Evolutionary conservation across 139 green algal genomes (phyloP).

Genomic region (Micromonas pusilla): DNA sequence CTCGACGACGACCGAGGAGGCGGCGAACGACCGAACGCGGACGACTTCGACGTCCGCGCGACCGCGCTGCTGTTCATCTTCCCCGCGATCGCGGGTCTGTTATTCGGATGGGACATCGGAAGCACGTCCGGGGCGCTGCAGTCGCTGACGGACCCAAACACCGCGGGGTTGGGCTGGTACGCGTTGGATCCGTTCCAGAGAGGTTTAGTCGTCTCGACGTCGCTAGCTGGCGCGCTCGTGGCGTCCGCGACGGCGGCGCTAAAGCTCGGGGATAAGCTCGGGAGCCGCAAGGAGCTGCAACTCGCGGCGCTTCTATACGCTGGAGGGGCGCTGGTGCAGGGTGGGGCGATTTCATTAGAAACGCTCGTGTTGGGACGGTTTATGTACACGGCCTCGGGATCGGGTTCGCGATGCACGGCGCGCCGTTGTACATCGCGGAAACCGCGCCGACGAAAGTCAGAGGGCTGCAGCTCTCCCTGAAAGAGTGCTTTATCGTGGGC

Average conservation of each 20-base stretch:
- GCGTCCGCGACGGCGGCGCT: constrained; percentile 59
- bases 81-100: constrained; percentile 41
- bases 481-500: constrained; percentile 76
- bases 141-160: background rate
- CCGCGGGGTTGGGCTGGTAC: background rate
- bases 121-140: constrained; percentile 68
- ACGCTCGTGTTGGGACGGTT: constrained; percentile 53
- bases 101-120: constrained; percentile 78
- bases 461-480: constrained; percentile 69
- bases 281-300: constrained; percentile 67
- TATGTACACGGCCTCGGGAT: constrained; percentile 83
- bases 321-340: constrained; percentile 36
- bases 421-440: constrained; percentile 88
- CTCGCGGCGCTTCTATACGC: constrained; percentile 62
- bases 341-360: constrained; percentile 34
- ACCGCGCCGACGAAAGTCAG: constrained; percentile 60
- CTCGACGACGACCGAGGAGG: too few relatives aligned
- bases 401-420: constrained; percentile 87
- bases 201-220: constrained; percentile 64
- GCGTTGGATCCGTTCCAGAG: constrained; percentile 48
- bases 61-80: constrained; percentile 39
- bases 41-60: background rate
- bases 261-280: constrained; percentile 61
- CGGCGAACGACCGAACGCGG: too few relatives aligned
- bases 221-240: constrained; percentile 67